These are phyloP conservation scores for Xylaria arbuscula DNA, from an alignment of 2,329 filamentous ascomycete species.

Conservation along the genomic window DNA sequence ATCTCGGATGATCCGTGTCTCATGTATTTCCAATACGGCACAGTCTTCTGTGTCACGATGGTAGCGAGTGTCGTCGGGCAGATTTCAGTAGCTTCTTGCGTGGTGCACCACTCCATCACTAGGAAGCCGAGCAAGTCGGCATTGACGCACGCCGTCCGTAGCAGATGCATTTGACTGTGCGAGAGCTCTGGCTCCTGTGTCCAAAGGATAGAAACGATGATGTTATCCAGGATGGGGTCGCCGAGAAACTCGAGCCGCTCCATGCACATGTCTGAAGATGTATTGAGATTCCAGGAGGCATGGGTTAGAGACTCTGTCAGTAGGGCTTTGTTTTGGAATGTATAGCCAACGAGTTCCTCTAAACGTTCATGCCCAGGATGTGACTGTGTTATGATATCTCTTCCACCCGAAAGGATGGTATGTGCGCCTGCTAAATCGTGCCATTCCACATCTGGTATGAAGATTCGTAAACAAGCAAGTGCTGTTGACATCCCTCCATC, in stretches of 20 bases:
- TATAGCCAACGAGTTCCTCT: conserved; percentile 76
- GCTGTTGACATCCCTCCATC: conserved; percentile 75
- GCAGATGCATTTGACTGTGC: conserved; percentile 75
- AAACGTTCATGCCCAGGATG: conserved; percentile 60
- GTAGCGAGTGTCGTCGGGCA: conserved; percentile 42
- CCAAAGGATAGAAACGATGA: conserved; percentile 75
- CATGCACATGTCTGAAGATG: conserved; percentile 54
- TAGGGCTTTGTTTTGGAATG: conserved; percentile 74
- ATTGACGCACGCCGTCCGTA: conserved; percentile 83
- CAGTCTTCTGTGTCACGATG: conserved; percentile 41
- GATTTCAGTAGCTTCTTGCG: conserved; percentile 49
- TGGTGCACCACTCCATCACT: conserved; percentile 67
- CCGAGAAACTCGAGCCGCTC: conserved; percentile 90
- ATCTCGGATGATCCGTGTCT: conserved; percentile 66
- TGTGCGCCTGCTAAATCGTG: conserved; percentile 56
- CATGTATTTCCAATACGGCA: conserved; percentile 77
- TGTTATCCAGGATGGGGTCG: conserved; percentile 83
- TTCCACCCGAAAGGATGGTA: conserved; percentile 57
- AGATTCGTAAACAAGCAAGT: conserved; percentile 70
- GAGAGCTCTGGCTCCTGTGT: conserved; percentile 54
- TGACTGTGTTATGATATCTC: conserved; percentile 51
- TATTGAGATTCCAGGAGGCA: conserved; percentile 64
- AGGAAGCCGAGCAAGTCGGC: conserved; percentile 82
- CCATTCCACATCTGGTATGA: conserved; percentile 72
- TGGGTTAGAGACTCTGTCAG: conserved; percentile 86